Percentiles rank a stretch among this genome's conserved stretches.
These are phyloP conservation scores for Ganoderma sinense DNA, from an alignment of 1,284 basidiomycete genomes.

Conservation along the genomic window DNA sequence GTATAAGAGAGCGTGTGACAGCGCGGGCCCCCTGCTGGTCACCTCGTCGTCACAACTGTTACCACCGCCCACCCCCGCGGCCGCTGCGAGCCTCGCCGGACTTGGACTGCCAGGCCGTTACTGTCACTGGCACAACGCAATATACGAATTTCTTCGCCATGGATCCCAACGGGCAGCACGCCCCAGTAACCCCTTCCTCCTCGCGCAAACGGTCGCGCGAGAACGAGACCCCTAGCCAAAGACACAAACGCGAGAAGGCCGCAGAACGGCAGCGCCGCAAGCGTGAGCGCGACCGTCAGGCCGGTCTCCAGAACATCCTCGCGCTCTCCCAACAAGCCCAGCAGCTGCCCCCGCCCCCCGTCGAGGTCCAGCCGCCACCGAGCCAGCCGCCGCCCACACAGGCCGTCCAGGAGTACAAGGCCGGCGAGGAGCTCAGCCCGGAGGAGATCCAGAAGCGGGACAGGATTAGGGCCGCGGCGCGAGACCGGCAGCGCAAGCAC, in stretches of 20 bases:
- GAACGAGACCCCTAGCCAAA: conserved; percentile 73
- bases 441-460: conserved; percentile 74
- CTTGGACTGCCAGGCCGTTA: conserved; percentile 22
- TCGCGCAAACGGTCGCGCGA: conserved; percentile 68
- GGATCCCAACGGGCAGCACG: conserved; percentile 39
- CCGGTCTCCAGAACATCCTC: conserved; percentile 44
- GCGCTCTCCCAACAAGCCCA: conserved; percentile 36
- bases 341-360: conserved; percentile 32
- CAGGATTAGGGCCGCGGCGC: conserved; percentile 71
- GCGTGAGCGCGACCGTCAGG: conserved; percentile 74
- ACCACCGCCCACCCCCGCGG: conserved; percentile 25
- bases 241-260: conserved; percentile 80
- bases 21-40: conserved; percentile 42
- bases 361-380: conserved; percentile 35
- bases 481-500: conserved; percentile 82
- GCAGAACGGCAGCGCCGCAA: conserved; percentile 82
- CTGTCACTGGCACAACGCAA: conserved; percentile 31
- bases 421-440: conserved; percentile 57
- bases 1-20: conserved; percentile 44
- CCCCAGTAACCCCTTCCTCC: conserved; percentile 37
- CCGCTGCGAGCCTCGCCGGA: conserved; percentile 13
- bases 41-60: conserved; percentile 52
- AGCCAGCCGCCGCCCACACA: conserved; percentile 29
- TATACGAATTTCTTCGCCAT: conserved; percentile 35
- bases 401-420: conserved; percentile 35